These are phyloP conservation scores for Castanea sativa DNA, from an alignment of 306 rosid species.

Conservation along the genomic window DNA sequence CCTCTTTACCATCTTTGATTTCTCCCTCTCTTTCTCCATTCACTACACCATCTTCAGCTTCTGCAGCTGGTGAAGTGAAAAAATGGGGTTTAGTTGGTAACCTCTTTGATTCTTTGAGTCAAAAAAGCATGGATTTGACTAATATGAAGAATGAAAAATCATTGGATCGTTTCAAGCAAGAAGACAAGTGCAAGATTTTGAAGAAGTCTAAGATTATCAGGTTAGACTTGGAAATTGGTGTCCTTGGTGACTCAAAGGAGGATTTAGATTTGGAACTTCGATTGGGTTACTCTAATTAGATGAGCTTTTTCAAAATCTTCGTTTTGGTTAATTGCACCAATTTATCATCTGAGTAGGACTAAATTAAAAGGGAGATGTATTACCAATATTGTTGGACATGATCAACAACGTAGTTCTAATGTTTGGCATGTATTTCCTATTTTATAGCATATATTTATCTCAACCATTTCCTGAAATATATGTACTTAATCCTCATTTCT, in stretches of 20 bases:
- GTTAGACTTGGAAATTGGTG: slow-evolving; percentile 70
- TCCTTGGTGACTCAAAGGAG: slow-evolving; percentile 38
- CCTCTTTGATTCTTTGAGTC: slow-evolving; percentile 31
- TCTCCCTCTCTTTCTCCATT: slow-evolving; percentile 26
- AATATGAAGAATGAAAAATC: slow-evolving; percentile 22
- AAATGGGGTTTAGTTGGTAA: slow-evolving; percentile 38
- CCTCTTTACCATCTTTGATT: slow-evolving; percentile 43
- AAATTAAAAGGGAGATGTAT: neutral
- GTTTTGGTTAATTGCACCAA: neutral
- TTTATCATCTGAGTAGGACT: neutral
- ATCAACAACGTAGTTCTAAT: neutral
- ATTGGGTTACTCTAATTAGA: slow-evolving; percentile 45
- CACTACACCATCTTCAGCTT: slow-evolving; percentile 3
- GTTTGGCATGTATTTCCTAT: neutral
- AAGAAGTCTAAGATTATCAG: slow-evolving; percentile 50
- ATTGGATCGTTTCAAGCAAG: slow-evolving; percentile 18
- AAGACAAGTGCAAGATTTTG: slow-evolving; percentile 29
- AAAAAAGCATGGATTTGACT: slow-evolving; percentile 19
- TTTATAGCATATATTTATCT: neutral
- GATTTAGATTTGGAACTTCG: slow-evolving; percentile 96
- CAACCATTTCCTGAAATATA: neutral
- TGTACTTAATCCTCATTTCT: neutral
- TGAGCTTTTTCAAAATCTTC: slow-evolving; percentile 11
- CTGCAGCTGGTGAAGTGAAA: slow-evolving; percentile 28
- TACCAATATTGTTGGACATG: neutral